Percentiles rank a stretch among this genome's conserved stretches.
These are phyloP conservation scores for Arxiozyma slooffiae DNA, from an alignment of 1,139 yeast species.

Conservation along the genomic window DNA sequence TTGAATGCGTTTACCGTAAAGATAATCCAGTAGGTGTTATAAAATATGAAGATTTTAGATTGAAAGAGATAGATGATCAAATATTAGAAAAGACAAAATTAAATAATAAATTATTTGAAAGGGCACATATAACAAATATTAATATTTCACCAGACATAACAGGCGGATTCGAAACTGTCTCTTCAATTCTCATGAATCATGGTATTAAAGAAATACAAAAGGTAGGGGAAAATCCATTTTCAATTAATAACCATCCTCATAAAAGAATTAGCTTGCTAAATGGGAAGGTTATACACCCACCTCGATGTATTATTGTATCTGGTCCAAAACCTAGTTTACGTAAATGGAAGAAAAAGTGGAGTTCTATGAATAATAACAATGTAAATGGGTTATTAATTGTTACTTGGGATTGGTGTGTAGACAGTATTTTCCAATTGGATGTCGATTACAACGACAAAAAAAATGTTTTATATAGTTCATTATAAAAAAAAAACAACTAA, in stretches of 20 bases:
- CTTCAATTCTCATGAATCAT: slow-evolving; percentile 55
- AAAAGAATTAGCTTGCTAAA: slow-evolving; percentile 21
- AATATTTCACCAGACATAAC: slow-evolving; percentile 53
- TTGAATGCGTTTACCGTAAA: slow-evolving; percentile 26
- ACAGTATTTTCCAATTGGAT: slow-evolving; percentile 15
- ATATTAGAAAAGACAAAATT: slow-evolving; percentile 28
- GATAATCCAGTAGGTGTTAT: slow-evolving; percentile 3
- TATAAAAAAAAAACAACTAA: neutral
- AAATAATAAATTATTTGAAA: slow-evolving; percentile 27
- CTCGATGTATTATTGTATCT: slow-evolving; percentile 25
- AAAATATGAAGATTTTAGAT: slow-evolving; percentile 9
- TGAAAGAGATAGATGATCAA: slow-evolving; percentile 29
- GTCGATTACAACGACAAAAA: slow-evolving; percentile 7
- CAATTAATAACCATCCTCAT: slow-evolving; percentile 6
- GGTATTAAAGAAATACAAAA: slow-evolving; percentile 32
- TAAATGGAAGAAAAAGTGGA: slow-evolving; percentile 33
- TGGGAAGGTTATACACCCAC: slow-evolving; percentile 7
- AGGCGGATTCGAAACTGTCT: slow-evolving; percentile 58
- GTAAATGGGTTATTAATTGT: slow-evolving; percentile 15
- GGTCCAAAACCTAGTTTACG: slow-evolving; percentile 36
- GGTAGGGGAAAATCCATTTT: slow-evolving; percentile 4
- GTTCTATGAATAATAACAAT: slow-evolving; percentile 17
- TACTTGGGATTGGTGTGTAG: slow-evolving; percentile 24
- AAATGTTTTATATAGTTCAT: slow-evolving; percentile 4
- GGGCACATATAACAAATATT: slow-evolving; percentile 40